Percentiles rank a stretch among this genome's conserved stretches.
Conservation (phyloP, 2,329 filamentous ascomycete species). For the Monosporascus sp. region DNA sequence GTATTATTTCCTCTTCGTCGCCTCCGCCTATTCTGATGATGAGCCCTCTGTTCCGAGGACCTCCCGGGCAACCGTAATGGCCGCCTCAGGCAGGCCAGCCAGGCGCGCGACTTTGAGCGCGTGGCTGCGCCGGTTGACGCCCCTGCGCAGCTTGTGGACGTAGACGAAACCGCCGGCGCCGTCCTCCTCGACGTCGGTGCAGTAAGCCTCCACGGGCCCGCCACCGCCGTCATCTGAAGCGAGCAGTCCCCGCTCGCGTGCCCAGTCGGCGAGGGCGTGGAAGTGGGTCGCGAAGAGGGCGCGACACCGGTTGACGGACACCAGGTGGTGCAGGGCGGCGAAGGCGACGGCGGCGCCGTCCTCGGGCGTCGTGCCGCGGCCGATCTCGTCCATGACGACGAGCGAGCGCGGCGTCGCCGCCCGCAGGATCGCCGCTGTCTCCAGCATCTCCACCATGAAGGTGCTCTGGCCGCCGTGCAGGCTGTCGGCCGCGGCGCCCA, state of each 20-base stretch:
- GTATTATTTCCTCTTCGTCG: neutral
- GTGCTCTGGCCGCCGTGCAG: conserved; percentile 93
- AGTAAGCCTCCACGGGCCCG: conserved; percentile 64
- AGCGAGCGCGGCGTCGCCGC: conserved; percentile 79
- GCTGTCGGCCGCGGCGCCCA: conserved; percentile 90
- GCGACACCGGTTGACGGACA: conserved; percentile 69
- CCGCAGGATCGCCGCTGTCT: conserved; percentile 85
- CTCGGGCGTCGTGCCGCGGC: conserved; percentile 86
- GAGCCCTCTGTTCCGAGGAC: conserved; percentile 37
- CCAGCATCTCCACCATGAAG: conserved; percentile 99
- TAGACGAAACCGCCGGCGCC: conserved; percentile 70
- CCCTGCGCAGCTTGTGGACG: conserved; percentile 73
- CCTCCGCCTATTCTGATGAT: neutral
- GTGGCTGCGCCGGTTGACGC: conserved; percentile 82
- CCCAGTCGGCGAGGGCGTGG: conserved; percentile 76
- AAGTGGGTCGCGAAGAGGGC: conserved; percentile 95
- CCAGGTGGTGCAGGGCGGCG: conserved; percentile 80
- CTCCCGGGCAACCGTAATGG: conserved; percentile 60
- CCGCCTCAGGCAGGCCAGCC: conserved; percentile 72
- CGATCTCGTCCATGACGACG: conserved; percentile 98
- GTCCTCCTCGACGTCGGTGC: conserved; percentile 82
- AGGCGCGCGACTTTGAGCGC: conserved; percentile 90
- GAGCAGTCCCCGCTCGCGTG: conserved; percentile 42
- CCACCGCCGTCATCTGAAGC: conserved; percentile 17
- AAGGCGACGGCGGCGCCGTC: conserved; percentile 88